Base-by-base conservation (phyloP, 305 asterid species). In the Nicotiana rustica region DNA sequence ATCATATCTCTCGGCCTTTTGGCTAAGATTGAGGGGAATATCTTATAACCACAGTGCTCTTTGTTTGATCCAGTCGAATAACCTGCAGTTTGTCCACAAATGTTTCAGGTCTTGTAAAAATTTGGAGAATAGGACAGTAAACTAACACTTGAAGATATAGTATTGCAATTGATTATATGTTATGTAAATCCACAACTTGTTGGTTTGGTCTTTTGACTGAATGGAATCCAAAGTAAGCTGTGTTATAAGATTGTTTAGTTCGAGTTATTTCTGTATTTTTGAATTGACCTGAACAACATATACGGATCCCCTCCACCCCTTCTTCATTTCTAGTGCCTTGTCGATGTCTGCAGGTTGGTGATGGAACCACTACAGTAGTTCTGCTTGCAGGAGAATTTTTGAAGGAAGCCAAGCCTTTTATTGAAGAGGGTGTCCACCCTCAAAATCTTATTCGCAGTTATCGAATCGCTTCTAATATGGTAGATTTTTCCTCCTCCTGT, bases 371-470 rank as follows among this genome's bases (percentile, higher is more conserved):
- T 62, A 97, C 99, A 2, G 99, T 97, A 29, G 99, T 97, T 84
- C 90, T 97, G 83, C 98, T 97, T 78, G 98, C 99, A 41, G 97
- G 97, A 81, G 99, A 97, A 84, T 97, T 95, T 85, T 84, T 97
- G 86, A 95, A 90, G 92, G 98, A 94, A 89, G 99, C 99, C 67
- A 97, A 95, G 83, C 99, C 98, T 82, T 97, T 95, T 85, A 83
- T 97, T 84, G 99, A 97, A 85, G 99, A 97, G 88, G 99, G 99
- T 68, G 99, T 97, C 80, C 98, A 95, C 85, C 92, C 99, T 66
- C 99, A 97, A 84, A 97, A 93, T 91, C 93, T 97, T 73, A 97
- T 97, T 59, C 86, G 98, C 59, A 97, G 99, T 87, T 97, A 91
- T 67, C 87, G 99, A 33, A 87, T 93, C 5, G 98, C 98, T 88